Base-by-base conservation (phyloP, 108 stramenopile species). In the Conticribra weissflogii region DNA sequence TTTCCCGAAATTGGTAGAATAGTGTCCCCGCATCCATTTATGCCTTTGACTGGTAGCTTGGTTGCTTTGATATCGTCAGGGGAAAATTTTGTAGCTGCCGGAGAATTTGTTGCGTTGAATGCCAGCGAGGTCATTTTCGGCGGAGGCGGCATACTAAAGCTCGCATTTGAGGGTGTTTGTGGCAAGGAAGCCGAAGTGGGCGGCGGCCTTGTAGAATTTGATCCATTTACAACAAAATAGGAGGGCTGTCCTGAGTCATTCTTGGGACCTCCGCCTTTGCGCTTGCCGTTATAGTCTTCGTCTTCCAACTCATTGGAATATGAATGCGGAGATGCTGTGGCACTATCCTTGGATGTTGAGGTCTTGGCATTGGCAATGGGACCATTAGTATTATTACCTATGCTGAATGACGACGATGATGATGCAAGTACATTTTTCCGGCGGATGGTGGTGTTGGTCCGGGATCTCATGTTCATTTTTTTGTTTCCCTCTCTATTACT, bases 121-220 rank as follows among this genome's bases (percentile, higher is more conserved):
- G 44, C 18, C 41, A 59, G 58, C 21, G 59, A 69, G 7, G 48
- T 9, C 60, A 76, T 48, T 51, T 64, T 57, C 18, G 76, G 76
- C 36, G 76, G 76, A 30, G 76, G 76, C 18, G 76, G 76, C 17
- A 76, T 49, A 65, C 63, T 49, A 65, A 65, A 65, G 17, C 34
- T 65, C 24, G 51, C 28, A 34, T 53, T 65, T 53, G 16, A 14
- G 22, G 62, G 62, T 29, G 46, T n/a, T n/a, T n/a, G 15, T 59
- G 32, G 32, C 24, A 59, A 59, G 33, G 19, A 22, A 32, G 9
- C 21, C 29, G 33, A 14, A 31, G 21, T 59, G 9, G n/a, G n/a
- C n/a, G n/a, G n/a, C n/a, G n/a, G n/a, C n/a, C 33, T 27, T 15
- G 34, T 7, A 15, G 18, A 34, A 59, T 30, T 22, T 59, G 31